Conservation (phyloP, 352 stramenopile genomes). For the Phytophthora megakarya region DNA sequence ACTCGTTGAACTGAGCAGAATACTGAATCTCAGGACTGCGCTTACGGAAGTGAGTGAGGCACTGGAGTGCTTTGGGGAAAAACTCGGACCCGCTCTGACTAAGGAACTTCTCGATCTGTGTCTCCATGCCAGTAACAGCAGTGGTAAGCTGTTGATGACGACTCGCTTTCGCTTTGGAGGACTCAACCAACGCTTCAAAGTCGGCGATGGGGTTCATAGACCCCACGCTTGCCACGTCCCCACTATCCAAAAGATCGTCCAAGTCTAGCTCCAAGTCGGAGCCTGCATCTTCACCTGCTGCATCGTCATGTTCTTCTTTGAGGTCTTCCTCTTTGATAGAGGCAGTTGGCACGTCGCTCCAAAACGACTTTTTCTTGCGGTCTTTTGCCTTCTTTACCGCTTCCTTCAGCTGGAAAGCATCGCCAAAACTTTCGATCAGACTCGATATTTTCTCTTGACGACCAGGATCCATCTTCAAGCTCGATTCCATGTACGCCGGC, state of each 20-base stretch:
- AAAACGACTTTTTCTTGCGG: constrained; percentile 81
- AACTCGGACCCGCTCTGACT: constrained; percentile 52
- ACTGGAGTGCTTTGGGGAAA: constrained; percentile 72
- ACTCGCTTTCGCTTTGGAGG: constrained; percentile 49
- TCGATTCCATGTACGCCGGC: constrained; percentile 61
- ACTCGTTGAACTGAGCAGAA: constrained; percentile 76
- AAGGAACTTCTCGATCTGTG: constrained; percentile 70
- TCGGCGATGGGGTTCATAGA: constrained; percentile 87
- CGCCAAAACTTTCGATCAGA: constrained; percentile 71
- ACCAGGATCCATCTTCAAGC: constrained; percentile 61
- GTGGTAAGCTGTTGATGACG: constrained; percentile 40
- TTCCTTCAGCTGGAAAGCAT: constrained; percentile 79
- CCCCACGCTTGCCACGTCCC: constrained; percentile 68
- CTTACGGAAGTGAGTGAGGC: constrained; percentile 70
- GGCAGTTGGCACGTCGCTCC: constrained; percentile 62
- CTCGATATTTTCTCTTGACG: constrained; percentile 52
- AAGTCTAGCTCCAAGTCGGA: constrained; percentile 73
- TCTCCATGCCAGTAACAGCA: constrained; percentile 72
- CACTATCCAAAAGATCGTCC: constrained; percentile 73
- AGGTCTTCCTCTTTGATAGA: constrained; percentile 44
- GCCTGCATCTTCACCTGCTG: constrained; percentile 29
- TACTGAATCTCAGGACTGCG: constrained; percentile 77
- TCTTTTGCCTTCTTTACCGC: constrained; percentile 67
- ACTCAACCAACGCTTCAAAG: constrained; percentile 74
- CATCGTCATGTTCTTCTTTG: constrained; percentile 47